These are phyloP conservation scores for Venturia nashicola DNA, from an alignment of 2,329 filamentous ascomycete species.

Conservation along the genomic window DNA sequence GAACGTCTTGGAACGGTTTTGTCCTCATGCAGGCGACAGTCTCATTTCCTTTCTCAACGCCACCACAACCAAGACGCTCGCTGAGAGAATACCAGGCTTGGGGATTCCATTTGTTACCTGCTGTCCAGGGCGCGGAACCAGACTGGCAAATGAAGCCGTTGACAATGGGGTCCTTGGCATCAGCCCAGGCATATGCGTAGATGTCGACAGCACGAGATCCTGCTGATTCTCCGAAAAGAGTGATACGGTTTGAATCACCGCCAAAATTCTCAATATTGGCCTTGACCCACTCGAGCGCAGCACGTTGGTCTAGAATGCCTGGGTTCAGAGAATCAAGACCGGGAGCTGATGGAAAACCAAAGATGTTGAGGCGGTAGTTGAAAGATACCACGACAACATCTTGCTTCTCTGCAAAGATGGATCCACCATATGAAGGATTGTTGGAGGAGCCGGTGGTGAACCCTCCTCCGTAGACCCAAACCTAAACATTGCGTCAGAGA, in stretches of 20 bases:
- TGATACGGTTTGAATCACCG: conserved; percentile 34
- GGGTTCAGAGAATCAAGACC: conserved; percentile 28
- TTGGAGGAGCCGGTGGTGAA: conserved; percentile 25
- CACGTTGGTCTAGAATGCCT: conserved; percentile 41
- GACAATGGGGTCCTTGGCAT: conserved; percentile 23
- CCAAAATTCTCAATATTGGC: conserved; percentile 40
- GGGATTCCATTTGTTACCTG: background rate
- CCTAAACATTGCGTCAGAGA: background rate
- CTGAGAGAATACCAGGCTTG: conserved; percentile 3
- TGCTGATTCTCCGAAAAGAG: conserved; percentile 37
- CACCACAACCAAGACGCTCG: conserved; percentile 6
- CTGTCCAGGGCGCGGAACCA: conserved; percentile 11
- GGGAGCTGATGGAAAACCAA: conserved; percentile 28
- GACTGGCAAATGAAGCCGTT: conserved; percentile 8
- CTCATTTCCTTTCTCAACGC: background rate
- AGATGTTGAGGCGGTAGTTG: conserved; percentile 31
- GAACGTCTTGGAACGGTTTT: conserved; percentile 13
- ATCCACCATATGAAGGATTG: conserved; percentile 25
- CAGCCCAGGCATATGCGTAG: conserved; percentile 19
- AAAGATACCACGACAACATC: conserved; percentile 31
- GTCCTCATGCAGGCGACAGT: conserved; percentile 15
- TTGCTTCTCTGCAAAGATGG: conserved; percentile 23
- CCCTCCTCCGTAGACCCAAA: conserved; percentile 41
- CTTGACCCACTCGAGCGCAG: conserved; percentile 39
- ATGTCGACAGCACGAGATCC: conserved; percentile 24